Base-by-base conservation (phyloP, 768 basidiomycete genomes). In the Suillus ampliporus region DNA sequence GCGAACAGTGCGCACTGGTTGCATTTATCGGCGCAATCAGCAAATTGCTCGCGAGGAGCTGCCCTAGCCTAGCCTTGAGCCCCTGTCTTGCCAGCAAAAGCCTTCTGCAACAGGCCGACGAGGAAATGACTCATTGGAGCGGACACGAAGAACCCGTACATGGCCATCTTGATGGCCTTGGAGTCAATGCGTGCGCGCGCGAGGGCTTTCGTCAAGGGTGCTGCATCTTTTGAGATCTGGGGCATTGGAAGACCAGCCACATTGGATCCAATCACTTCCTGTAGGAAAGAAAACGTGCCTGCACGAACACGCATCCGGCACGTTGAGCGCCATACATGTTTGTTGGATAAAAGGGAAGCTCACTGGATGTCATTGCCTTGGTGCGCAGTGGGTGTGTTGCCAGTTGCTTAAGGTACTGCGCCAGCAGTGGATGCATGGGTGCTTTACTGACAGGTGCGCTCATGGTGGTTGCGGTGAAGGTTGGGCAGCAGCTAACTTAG, bases 71-170 rank as follows among this genome's bases (percentile, higher is more conserved):
- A 53, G 87, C 86, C 26, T 79, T 78, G 43, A 85, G 74, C 17
- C 87, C n/a, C 83, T 21, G 86, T 87, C 77, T 82, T 90, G 43
- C 94, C 93, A 0, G 86, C 86, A 70, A 96, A 95, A 15, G 83
- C 83, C 68, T 83, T 89, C 76, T 95, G 92, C 62, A 95, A 76
- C 44, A 81, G 67, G 59, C 89, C 87, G 21, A 92, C 84, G 64
- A 95, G 86, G 72, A 83, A 76, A 71, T 96, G 94, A 46, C 87
- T 83, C 35, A 96, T 73, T 0, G 94, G 94, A 7, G 93, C 94
- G 14, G 92, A 92, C 44, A 96, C 83, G 67, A 90, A 81, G 78
- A 91, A 87, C 63, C 94, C 94, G 71, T 94, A 95, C 23, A 89
- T 56, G 1, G 86, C 90, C 89, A 95, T 93, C 76, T 95, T 94